Conservation (phyloP, 2,329 filamentous ascomycete genomes). For the Neodidymelliopsis sp. region DNA sequence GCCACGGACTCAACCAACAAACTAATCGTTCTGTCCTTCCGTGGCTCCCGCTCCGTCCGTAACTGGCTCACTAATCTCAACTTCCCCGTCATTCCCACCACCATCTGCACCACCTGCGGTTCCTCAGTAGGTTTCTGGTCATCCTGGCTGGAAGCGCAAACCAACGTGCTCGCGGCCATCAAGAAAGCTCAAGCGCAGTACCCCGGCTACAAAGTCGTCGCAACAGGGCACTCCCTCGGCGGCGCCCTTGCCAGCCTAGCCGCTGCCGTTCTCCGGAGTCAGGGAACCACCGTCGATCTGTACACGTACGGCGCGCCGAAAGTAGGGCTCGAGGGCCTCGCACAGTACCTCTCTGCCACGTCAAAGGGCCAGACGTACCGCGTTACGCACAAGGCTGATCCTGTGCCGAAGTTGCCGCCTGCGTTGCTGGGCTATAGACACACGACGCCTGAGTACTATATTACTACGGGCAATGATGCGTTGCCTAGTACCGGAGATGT, state of each 20-base stretch:
- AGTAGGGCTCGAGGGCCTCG: slow-evolving; percentile 65
- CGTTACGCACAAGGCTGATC: slow-evolving; percentile 72
- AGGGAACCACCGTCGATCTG: slow-evolving; percentile 60
- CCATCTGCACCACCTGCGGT: slow-evolving; percentile 57
- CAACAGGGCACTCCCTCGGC: slow-evolving; percentile 75
- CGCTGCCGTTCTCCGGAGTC: slow-evolving; percentile 62
- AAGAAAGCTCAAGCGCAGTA: slow-evolving; percentile 53
- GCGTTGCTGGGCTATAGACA: slow-evolving; percentile 68
- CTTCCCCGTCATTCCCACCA: slow-evolving; percentile 52
- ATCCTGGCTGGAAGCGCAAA: slow-evolving; percentile 65
- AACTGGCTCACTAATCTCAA: slow-evolving; percentile 68
- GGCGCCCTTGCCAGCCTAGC: slow-evolving; percentile 69
- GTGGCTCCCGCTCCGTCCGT: slow-evolving; percentile 64
- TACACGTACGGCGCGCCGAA: slow-evolving; percentile 74
- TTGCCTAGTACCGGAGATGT: slow-evolving; percentile 33
- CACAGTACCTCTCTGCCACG: slow-evolving; percentile 62
- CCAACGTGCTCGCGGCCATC: slow-evolving; percentile 55
- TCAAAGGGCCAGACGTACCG: slow-evolving; percentile 64
- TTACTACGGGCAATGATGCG: slow-evolving; percentile 35
- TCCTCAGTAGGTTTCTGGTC: slow-evolving; percentile 66
- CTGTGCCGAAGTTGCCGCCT: slow-evolving; percentile 72
- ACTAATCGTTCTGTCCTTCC: slow-evolving; percentile 67
- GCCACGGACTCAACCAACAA: slow-evolving; percentile 56
- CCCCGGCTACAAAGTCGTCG: slow-evolving; percentile 62
- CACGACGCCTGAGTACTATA: slow-evolving; percentile 72